These are phyloP conservation scores for Fusarium armeniacum DNA, from an alignment of 2,329 filamentous ascomycete species.

Conservation along the genomic window DNA sequence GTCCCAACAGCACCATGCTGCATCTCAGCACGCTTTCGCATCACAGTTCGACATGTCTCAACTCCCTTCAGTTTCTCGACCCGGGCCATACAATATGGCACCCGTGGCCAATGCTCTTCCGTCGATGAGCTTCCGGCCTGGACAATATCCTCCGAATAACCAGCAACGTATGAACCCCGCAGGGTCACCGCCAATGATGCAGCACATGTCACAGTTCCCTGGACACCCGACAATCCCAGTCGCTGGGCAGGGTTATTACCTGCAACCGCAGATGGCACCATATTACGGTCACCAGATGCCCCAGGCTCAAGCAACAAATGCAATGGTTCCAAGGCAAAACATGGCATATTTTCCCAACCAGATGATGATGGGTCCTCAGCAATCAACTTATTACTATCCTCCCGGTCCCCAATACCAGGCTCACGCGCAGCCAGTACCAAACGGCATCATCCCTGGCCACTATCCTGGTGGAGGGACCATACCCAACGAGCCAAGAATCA, in stretches of 20 bases:
- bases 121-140: constrained; percentile 56
- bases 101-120: constrained; percentile 62
- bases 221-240: constrained; percentile 57
- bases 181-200: constrained; percentile 57
- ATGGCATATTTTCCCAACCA: constrained; percentile 62
- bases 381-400: constrained; percentile 63
- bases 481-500: constrained; percentile 48
- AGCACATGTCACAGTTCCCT: constrained; percentile 59
- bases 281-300: constrained; percentile 61
- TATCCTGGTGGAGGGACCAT: constrained; percentile 51
- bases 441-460: constrained; percentile 54
- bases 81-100: constrained; percentile 63
- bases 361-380: constrained; percentile 59
- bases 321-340: constrained; percentile 56
- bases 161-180: constrained; percentile 55
- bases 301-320: constrained; percentile 54
- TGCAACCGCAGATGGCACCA: constrained; percentile 60
- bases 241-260: constrained; percentile 62
- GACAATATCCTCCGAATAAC: constrained; percentile 55
- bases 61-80: constrained; percentile 38
- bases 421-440: constrained; percentile 50
- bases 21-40: constrained; percentile 58
- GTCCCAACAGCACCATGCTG: constrained; percentile 48
- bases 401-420: constrained; percentile 57
- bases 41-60: constrained; percentile 60